These are phyloP conservation scores for Leptographium procerum DNA, from an alignment of 2,329 filamentous ascomycete species.

Conservation along the genomic window DNA sequence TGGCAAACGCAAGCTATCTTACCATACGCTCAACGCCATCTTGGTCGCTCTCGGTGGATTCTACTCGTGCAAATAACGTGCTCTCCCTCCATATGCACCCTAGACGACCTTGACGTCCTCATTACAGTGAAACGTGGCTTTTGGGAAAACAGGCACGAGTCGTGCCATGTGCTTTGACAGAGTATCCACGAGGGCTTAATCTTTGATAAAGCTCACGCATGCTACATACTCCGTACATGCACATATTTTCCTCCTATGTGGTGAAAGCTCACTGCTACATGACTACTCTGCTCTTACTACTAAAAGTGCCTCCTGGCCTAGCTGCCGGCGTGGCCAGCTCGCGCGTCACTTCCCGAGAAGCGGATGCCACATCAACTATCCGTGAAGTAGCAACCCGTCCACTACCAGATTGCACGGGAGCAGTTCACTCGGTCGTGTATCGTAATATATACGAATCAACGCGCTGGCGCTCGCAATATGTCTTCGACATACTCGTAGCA, in stretches of 20 bases:
- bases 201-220: too few relatives aligned
- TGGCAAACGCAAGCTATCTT: not conserved
- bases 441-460: not conserved
- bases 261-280: too few relatives aligned
- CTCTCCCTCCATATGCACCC: not conserved
- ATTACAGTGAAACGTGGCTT: not conserved
- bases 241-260: too few relatives aligned
- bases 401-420: not conserved
- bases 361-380: not conserved
- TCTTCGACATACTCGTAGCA: too few relatives aligned
- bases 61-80: not conserved
- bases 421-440: not conserved
- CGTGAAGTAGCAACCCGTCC: not conserved
- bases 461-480: not conserved
- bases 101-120: not conserved
- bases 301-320: not conserved
- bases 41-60: not conserved
- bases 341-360: not conserved
- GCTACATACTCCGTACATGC: too few relatives aligned
- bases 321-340: not conserved
- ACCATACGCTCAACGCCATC: not conserved
- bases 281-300: not conserved
- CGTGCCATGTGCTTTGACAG: not conserved
- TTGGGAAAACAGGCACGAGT: too few relatives aligned
- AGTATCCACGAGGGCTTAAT: too few relatives aligned